Evolutionary conservation across 225 moss, liverwort and hornwort species (phyloP).

Genomic region (Polytrichum formosum): DNA sequence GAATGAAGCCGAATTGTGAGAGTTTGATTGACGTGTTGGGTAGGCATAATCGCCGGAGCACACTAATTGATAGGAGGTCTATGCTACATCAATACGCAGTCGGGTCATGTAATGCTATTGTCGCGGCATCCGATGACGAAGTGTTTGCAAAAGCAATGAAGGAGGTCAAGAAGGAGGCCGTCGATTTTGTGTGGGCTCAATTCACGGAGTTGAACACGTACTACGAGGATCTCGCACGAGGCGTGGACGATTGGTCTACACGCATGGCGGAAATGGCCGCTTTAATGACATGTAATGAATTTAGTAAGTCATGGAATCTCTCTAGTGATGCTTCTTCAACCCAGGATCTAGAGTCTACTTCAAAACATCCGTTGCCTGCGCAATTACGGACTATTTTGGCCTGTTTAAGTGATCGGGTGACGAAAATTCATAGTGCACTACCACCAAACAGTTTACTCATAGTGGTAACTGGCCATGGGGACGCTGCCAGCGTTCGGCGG

Average conservation of each 20-base stretch:
- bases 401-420: slow-evolving; percentile 48
- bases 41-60: slow-evolving; percentile 58
- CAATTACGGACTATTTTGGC: slow-evolving; percentile 44
- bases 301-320: slow-evolving; percentile 8
- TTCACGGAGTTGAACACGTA: slow-evolving; percentile 65
- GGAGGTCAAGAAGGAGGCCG: slow-evolving; percentile 67
- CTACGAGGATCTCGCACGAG: slow-evolving; percentile 54
- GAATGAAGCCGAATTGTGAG: slow-evolving; percentile 47
- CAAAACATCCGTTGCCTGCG: slow-evolving; percentile 26
- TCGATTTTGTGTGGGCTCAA: slow-evolving; percentile 88
- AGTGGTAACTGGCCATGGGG: slow-evolving; percentile 75
- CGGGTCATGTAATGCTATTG: slow-evolving; percentile 72
- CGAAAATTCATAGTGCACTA: slow-evolving; percentile 63
- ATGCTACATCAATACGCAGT: slow-evolving; percentile 67
- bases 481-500: slow-evolving; percentile 65
- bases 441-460: slow-evolving; percentile 69
- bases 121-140: slow-evolving; percentile 66
- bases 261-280: slow-evolving; percentile 73
- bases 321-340: slow-evolving; percentile 12
- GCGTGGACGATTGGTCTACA: slow-evolving; percentile 34
- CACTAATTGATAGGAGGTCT: slow-evolving; percentile 62
- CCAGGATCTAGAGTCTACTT: slow-evolving; percentile 11
- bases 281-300: slow-evolving; percentile 60
- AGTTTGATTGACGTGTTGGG: slow-evolving; percentile 54
- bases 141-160: slow-evolving; percentile 58